Percentiles rank a stretch among this genome's conserved stretches.
These are phyloP conservation scores for Bathelium albidoporum DNA, from an alignment of 495 filamentous ascomycete species.

Conservation along the genomic window DNA sequence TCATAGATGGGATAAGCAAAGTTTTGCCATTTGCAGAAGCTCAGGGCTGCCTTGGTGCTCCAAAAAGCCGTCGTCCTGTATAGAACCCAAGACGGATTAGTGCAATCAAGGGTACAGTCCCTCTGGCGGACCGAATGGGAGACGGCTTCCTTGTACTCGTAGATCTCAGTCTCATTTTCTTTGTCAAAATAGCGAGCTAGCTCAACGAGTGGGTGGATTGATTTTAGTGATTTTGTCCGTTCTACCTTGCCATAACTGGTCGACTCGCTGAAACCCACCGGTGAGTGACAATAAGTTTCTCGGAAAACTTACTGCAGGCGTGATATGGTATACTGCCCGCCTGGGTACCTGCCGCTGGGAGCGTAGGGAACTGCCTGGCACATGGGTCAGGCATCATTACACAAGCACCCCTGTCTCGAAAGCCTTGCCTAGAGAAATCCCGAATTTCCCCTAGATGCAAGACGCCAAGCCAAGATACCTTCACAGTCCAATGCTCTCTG, in stretches of 20 bases:
- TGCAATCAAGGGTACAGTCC: not conserved
- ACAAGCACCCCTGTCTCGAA: too few species aligned
- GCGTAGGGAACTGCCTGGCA: not conserved
- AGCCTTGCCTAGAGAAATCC: too few species aligned
- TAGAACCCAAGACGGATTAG: not conserved
- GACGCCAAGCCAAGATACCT: too few species aligned
- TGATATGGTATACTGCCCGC: not conserved
- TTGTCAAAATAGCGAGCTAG: not conserved
- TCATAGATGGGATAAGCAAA: slow-evolving; percentile 5
- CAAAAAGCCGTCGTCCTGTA: not conserved
- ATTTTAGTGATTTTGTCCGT: not conserved
- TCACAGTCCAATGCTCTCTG: too few species aligned
- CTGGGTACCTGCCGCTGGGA: not conserved
- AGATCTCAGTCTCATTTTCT: slow-evolving; percentile 2
- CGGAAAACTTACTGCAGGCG: not conserved
- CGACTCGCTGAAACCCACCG: too few species aligned
- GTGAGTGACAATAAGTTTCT: not conserved
- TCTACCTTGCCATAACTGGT: too few species aligned
- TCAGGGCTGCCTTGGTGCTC: not conserved
- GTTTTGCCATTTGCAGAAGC: not conserved
- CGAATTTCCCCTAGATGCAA: too few species aligned
- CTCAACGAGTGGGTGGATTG: not conserved
- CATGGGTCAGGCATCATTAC: too few species aligned
- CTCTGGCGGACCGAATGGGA: not conserved
- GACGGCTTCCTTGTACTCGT: not conserved